Evolutionary conservation across 148 eudicot genomes (phyloP).

Genomic region (Limonium bicolor): DNA sequence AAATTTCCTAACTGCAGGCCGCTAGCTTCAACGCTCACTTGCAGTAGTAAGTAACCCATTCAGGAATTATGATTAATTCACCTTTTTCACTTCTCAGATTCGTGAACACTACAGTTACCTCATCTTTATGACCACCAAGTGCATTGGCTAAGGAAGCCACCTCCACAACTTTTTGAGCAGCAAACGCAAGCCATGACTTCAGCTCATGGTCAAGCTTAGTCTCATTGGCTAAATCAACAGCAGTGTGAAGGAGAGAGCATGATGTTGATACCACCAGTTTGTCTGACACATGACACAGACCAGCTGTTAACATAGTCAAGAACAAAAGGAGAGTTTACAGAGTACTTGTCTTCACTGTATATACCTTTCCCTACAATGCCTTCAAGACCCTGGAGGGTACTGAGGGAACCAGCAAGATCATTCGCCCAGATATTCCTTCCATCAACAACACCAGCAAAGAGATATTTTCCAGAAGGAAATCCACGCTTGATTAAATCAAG

Average conservation of each 20-base stretch:
- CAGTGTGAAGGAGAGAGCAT: constrained; percentile 73
- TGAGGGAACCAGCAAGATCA: constrained; percentile 47
- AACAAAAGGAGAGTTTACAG: no score
- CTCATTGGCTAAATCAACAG: constrained; percentile 53
- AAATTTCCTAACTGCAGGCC: no score
- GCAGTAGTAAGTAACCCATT: no score
- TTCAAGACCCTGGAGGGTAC: constrained; percentile 37
- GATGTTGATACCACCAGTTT: constrained; percentile 70
- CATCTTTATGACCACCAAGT: constrained; percentile 41
- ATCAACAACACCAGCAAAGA: constrained; percentile 67
- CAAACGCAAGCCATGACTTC: constrained; percentile 83
- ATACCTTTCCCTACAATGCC: constrained; percentile 64
- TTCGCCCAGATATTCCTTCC: constrained; percentile 76
- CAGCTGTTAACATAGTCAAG: constrained; percentile 2
- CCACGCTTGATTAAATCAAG: constrained; percentile 41
- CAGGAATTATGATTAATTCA: no score
- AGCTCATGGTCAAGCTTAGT: constrained; percentile 53
- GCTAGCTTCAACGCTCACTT: no score
- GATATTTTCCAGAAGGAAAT: constrained; percentile 51
- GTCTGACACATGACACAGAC: constrained; percentile 21
- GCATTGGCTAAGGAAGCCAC: constrained; percentile 65
- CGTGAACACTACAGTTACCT: constrained; percentile 17
- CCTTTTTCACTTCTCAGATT: no score
- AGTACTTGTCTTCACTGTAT: not conserved
- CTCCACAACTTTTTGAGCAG: constrained; percentile 63